phyloP scores from a whole-genome alignment of 257 asterid species.

The Lycium barbarum region DNA sequence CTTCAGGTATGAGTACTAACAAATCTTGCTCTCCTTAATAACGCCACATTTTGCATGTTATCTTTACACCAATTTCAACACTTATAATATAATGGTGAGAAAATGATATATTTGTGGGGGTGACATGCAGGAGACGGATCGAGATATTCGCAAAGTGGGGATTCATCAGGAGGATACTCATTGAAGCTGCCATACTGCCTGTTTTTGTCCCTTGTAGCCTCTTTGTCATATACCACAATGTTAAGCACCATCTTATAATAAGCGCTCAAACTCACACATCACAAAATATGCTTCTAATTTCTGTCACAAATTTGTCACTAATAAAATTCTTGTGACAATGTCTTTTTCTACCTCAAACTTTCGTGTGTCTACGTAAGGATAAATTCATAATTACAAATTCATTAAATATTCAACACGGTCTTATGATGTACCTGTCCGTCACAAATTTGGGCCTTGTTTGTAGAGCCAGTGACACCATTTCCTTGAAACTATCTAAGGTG shows the following conservation, averaged over 20 bases:
- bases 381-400: neutral
- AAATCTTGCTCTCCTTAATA: neutral
- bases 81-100: neutral
- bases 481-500: neutral
- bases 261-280: neutral
- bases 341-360: neutral
- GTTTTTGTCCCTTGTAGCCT: constrained; percentile 11
- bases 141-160: neutral
- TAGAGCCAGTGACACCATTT: neutral
- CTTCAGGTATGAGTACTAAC: constrained; percentile 34
- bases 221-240: constrained; percentile 22
- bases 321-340: neutral
- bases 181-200: constrained; percentile 23
- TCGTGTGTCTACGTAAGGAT: neutral
- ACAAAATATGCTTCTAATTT: neutral
- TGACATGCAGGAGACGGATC: neutral
- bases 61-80: neutral
- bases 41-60: neutral
- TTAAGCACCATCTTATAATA: neutral
- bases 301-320: neutral
- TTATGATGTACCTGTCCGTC: neutral
- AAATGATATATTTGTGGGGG: neutral
- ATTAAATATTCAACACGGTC: neutral
- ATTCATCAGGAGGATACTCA: constrained; percentile 35
- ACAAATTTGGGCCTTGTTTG: neutral